phyloP scores from a whole-genome alignment of 345 rosid genomes.

The Populus alba region DNA sequence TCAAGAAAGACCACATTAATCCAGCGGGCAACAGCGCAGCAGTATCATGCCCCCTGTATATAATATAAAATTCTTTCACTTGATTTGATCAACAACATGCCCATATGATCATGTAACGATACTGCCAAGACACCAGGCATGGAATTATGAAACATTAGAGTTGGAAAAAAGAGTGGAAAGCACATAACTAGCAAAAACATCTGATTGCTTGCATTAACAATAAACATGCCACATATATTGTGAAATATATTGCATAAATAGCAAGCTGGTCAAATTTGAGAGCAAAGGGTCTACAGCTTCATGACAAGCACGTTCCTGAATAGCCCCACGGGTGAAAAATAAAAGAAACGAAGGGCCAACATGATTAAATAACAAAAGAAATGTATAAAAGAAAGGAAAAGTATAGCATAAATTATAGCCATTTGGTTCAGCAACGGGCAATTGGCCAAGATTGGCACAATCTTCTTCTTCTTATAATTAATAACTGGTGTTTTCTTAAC shows the following conservation, averaged over 20 bases:
- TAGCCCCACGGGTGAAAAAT: constrained; percentile 38
- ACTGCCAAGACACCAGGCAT: not conserved
- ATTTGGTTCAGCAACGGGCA: constrained; percentile 16
- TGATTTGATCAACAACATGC: not conserved
- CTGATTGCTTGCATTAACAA: not conserved
- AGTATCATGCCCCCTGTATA: not conserved
- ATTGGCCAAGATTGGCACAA: constrained; percentile 15
- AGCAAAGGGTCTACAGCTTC: constrained; percentile 44
- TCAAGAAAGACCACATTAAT: not conserved
- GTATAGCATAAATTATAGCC: constrained; percentile 12
- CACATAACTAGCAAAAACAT: not conserved
- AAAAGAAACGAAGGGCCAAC: constrained; percentile 16
- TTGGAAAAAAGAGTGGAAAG: not conserved
- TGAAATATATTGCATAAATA: not conserved
- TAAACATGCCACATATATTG: not conserved
- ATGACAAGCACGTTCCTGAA: constrained; percentile 51
- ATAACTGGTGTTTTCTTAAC: constrained; percentile 3
- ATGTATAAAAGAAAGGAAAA: not conserved
- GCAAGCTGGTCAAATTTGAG: constrained; percentile 8
- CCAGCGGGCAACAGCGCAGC: not conserved
- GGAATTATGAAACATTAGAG: not conserved
- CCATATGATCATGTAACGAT: not conserved
- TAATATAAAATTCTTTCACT: not conserved
- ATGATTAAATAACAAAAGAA: constrained; percentile 30
- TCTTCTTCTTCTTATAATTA: constrained; percentile 7